Evolutionary conservation across 1,284 basidiomycete genomes (phyloP).

Genomic region (Ustilago cynodontis): DNA sequence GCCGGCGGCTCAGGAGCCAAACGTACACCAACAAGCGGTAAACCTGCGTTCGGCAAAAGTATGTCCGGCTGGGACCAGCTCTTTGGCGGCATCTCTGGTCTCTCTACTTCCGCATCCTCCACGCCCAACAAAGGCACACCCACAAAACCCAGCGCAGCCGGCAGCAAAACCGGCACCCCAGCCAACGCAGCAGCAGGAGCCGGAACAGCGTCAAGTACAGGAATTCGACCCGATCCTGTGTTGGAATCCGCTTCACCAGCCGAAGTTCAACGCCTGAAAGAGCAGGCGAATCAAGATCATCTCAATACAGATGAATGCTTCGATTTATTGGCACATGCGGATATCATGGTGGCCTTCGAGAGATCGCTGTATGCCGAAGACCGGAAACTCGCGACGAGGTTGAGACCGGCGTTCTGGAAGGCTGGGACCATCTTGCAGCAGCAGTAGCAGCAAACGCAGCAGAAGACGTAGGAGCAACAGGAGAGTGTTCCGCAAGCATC

Average conservation of each 20-base stretch:
- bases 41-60: slow-evolving; percentile 48
- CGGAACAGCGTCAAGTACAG: slow-evolving; percentile 12
- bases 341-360: slow-evolving; percentile 56
- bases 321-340: slow-evolving; percentile 52
- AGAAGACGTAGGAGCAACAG: slow-evolving; percentile 6
- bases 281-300: slow-evolving; percentile 13
- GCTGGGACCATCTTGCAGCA: slow-evolving; percentile 16
- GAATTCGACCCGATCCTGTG: slow-evolving; percentile 35
- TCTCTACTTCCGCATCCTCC: slow-evolving; percentile 12
- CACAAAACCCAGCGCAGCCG: slow-evolving; percentile 4
- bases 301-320: slow-evolving; percentile 48
- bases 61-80: slow-evolving; percentile 54
- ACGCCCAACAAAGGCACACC: slow-evolving; percentile 17
- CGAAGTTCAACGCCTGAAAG: slow-evolving; percentile 20
- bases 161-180: slow-evolving; percentile 15
- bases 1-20: slow-evolving; percentile 11
- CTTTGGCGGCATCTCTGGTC: slow-evolving; percentile 39
- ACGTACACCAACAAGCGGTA: slow-evolving; percentile 17
- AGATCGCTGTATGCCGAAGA: slow-evolving; percentile 25
- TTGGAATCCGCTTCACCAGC: slow-evolving; percentile 22
- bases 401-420: slow-evolving; percentile 26
- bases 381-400: slow-evolving; percentile 16
- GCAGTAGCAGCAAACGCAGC: slow-evolving; percentile 1
- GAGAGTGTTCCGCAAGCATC: not conserved
- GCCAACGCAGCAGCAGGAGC: not conserved